These are phyloP conservation scores for Citeromyces nyonsensis DNA, from an alignment of 805 yeast species.

Conservation along the genomic window DNA sequence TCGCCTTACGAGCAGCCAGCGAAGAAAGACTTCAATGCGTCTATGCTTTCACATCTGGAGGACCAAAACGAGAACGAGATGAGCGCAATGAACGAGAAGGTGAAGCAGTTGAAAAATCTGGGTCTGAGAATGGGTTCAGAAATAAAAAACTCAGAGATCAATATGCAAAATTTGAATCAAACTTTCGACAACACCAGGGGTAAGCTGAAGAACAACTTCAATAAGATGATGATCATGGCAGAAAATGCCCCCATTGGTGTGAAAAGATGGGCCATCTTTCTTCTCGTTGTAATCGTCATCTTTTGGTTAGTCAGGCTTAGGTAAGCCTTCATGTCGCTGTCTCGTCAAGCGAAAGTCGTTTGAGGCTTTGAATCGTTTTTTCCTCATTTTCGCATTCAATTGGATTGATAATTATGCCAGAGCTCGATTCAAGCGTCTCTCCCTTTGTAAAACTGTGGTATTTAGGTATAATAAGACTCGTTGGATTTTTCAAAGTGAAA, in stretches of 20 bases:
- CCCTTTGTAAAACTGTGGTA: too few species aligned
- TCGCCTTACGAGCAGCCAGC: conserved; percentile 23
- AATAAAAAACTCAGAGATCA: conserved; percentile 21
- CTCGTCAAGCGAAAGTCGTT: too few species aligned
- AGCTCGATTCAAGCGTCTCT: too few species aligned
- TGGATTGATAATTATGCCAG: too few species aligned
- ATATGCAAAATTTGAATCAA: conserved; percentile 10
- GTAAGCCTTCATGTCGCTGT: neutral
- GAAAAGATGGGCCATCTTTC: conserved; percentile 41
- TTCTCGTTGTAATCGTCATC: conserved; percentile 25
- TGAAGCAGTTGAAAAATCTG: conserved; percentile 37
- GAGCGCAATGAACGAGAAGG: conserved; percentile 34
- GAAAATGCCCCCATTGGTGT: conserved; percentile 47
- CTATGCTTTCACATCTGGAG: conserved; percentile 43
- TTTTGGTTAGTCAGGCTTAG: conserved; percentile 22
- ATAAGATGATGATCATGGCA: conserved; percentile 48
- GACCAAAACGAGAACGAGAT: conserved; percentile 51
- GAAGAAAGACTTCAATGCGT: conserved; percentile 28
- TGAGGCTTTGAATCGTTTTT: too few species aligned
- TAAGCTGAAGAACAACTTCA: conserved; percentile 34
- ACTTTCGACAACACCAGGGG: conserved; percentile 17
- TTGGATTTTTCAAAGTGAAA: too few species aligned
- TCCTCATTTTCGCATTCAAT: too few species aligned
- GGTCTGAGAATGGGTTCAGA: conserved; percentile 50
- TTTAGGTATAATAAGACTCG: too few species aligned